Evolutionary conservation across 2,329 filamentous ascomycete genomes (phyloP), one percentile per base, ranked within the genome.

Genomic region (Harringtonia lauricola): DNA sequence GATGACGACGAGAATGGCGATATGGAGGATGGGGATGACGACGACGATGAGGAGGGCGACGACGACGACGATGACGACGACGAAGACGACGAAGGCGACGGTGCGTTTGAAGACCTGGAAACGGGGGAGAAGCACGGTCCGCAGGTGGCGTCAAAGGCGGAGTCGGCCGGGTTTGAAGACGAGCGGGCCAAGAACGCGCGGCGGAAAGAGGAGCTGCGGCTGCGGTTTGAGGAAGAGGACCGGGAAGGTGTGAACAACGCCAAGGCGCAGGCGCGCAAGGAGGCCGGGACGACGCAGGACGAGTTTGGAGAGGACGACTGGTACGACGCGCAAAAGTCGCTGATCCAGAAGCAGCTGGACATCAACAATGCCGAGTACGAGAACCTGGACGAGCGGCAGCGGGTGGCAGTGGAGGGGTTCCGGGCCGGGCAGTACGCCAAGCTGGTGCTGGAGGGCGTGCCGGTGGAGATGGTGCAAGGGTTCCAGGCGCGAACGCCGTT

Each of bases 221-320:
- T 94, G 42, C 80, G 94, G 2, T 98, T 98, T 57, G 92, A 98
- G 57, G 89, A 96, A 62, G 92, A 98, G 68, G 92, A 98, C 58
- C 77, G 86, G n/a, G 92, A 98, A 59, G 92, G 92, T 0, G 89
- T 95, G 59, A 79, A 85, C 55, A 94, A 94, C 57, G 87, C 92
- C 63, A 94, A 94, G 58, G 81, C 85, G 24, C 78, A 81, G 41
- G 83, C 83, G 12, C 75, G 83, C 30, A 71, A 77, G 50, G 83
- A 87, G 51, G 79, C 76, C 26, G 81, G 74, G 29, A 35, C 39
- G 36, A 29, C 45, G 15, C 70, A 79, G 7, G 79, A 90, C 42
- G 83, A 94, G 57, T 96, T 94, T 56, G 92, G 89, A 42, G 92
- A 98, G 63, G 92, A 98, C 59, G 86, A 98, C 44, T 98, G 94